Evolutionary conservation across 2,329 filamentous ascomycete genomes (phyloP), one percentile per base, ranked within the genome.

Genomic region (Sporothrix sp.): DNA sequence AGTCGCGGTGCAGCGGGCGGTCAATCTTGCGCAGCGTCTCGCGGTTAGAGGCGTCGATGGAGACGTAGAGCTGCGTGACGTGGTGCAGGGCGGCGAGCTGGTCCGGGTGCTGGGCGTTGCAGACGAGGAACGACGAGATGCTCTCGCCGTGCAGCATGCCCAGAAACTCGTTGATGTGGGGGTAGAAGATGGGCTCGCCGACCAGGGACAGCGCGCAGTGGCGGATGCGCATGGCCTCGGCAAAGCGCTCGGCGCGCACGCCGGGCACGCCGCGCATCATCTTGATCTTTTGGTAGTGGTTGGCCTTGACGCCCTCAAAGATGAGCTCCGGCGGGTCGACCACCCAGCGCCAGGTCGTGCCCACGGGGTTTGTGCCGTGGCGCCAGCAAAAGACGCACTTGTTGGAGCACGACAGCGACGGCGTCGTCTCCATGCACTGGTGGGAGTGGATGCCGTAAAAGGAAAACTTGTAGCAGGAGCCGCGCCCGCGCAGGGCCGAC

Each of bases 311-410:
- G 44, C 91, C 91, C 33, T 85, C 71, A 63, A 96, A 95, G 59
- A 97, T 95, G 60, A 89, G 67, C 21, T 95, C 85, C 0, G 91
- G 90, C 0, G 87, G 84, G 63, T 97, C 93, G 27, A 96, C 87
- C 46, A 90, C 81, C 91, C 91, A 98, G 54, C 91, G 83, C 91
- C 93, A 97, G 4, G 85, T 95, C 3, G 93, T 97, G 43, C 90
- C 90, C 0, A 97, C 93, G 0, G 91, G 91, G 64, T 97, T 98
- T 0, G 93, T 97, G 48, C 91, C 93, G 63, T 97, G 93, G 7
- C 93, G 83, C 93, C 91, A 98, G 75, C 91, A 98, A 67, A 97
- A 98, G 58, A 98, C 88, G 66, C 93, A 97, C 66, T 98, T 97
- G 72, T 97, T 97, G 56, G 85, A 93, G 74, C 91, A 98, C 9